Base-by-base conservation (phyloP, 169 alveolate species). In the Eimeria acervulina region DNA sequence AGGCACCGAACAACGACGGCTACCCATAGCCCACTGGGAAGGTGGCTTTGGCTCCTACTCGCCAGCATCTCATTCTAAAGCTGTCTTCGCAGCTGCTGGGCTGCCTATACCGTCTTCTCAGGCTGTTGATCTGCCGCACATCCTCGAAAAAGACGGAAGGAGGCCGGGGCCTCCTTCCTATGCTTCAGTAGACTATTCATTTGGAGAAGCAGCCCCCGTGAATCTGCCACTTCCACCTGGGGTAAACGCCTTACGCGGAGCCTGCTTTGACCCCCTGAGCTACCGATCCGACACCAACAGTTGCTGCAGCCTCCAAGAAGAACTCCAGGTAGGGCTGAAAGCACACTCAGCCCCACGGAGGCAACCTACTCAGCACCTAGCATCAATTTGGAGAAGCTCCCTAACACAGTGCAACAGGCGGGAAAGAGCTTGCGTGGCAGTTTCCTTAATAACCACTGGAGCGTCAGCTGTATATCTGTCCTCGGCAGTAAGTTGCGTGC, bases 81-180 rank as follows among this genome's bases (percentile, higher is more conserved):
- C 68, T n/a, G 72, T 95, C 61, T 87, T 88, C 28, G 84, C 91
- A 7, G 83, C 90, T 17, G 89, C 96, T 28, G 96, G 95, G 36
- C 92, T 95, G 55, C 96, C 96, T 42, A 63, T 95, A 68, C 96
- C 96, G 21, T 63, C 96, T n/a, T 59, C 95, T 31, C 96, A 95
- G 78, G 66, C 76, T 12, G 52, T 95, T 12, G 80, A 52, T 44
- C 28, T 95, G 38, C 88, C 44, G n/a, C 93, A 36, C 44, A 36
- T 55, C 33, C 95, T 47, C 91, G 90, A 55, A 47, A 52, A 55
- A 81, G 91, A 55, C 42, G 91, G 85, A 23, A 55, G 47, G 31
- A 68, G 80, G 44, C 66, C 76, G 26, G 90, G 74, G 21, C 80
- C 80, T 51, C 95, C 95, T 36, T 61, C 88, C 19, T 88, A 93